phyloP scores from a whole-genome alignment of 345 rosid genomes.

The Eucalyptus polybractea region DNA sequence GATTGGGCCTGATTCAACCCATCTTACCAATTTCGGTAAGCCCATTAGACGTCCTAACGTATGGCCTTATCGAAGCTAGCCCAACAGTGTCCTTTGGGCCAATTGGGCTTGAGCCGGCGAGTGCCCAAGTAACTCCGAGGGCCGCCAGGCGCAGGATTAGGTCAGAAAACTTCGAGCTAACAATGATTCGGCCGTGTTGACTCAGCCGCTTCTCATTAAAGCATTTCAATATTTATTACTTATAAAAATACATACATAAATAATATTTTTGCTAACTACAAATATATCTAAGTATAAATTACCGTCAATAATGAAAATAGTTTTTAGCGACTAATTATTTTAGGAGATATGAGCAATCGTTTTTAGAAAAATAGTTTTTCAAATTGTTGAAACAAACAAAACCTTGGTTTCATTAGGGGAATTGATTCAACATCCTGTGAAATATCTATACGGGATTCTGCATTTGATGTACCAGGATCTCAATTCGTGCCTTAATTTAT shows the following conservation, averaged over 20 bases:
- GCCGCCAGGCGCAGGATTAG: background rate
- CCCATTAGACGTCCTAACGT: background rate
- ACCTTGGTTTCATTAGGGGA: fast-evolving
- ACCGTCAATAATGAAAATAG: fast-evolving
- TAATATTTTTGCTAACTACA: too few species aligned
- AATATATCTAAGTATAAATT: too few species aligned
- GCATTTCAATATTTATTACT: background rate
- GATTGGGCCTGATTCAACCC: background rate
- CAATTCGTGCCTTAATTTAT: background rate
- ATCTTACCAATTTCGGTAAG: background rate
- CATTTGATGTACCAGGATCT: background rate
- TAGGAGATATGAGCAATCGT: fast-evolving
- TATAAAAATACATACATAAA: too few species aligned
- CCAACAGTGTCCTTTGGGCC: background rate
- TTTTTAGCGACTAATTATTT: fast-evolving
- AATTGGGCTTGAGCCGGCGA: background rate
- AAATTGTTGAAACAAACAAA: background rate
- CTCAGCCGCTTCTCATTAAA: background rate
- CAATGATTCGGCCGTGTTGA: background rate
- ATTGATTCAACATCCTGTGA: fast-evolving
- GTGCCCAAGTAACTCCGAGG: background rate
- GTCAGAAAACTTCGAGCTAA: background rate
- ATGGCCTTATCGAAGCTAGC: background rate
- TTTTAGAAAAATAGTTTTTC: too few species aligned
- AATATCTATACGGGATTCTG: fast-evolving